phyloP scores from a whole-genome alignment of 768 basidiomycete species.

The Exidia glandulosa region DNA sequence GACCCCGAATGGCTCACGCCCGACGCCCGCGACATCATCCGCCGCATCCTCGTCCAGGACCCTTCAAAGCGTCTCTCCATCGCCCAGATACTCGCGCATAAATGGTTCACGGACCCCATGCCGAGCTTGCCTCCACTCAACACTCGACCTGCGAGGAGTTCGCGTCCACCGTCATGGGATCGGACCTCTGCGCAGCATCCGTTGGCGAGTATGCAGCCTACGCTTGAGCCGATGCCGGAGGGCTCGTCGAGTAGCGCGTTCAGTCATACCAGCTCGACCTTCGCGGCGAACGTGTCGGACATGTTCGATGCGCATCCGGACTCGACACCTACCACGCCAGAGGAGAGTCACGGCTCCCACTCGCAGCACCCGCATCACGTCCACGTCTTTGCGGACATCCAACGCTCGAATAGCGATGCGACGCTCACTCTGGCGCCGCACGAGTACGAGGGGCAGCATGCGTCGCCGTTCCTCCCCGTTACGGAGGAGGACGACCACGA shows the following conservation, averaged over 20 bases:
- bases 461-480: background rate
- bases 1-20: slow-evolving; percentile 85
- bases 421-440: background rate
- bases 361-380: background rate
- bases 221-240: background rate
- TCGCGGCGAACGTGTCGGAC: background rate
- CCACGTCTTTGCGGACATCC: background rate
- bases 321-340: background rate
- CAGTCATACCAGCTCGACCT: background rate
- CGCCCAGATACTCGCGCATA: slow-evolving; percentile 71
- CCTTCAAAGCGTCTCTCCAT: slow-evolving; percentile 66
- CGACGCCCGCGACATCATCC: slow-evolving; percentile 84
- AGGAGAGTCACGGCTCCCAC: background rate
- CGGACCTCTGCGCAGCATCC: background rate
- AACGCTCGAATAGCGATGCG: background rate
- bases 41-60: slow-evolving; percentile 66
- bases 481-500: background rate
- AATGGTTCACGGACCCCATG: slow-evolving; percentile 60
- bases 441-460: background rate
- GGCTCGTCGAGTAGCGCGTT: background rate
- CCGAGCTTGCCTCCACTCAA: background rate
- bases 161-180: background rate
- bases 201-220: background rate
- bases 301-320: background rate
- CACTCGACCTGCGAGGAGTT: background rate